A percentile compares a stretch with the other conserved stretches of the same genome.
These are phyloP conservation scores for Exophiala aquamarina DNA, from an alignment of 2,329 filamentous ascomycete genomes.

Conservation along the genomic window DNA sequence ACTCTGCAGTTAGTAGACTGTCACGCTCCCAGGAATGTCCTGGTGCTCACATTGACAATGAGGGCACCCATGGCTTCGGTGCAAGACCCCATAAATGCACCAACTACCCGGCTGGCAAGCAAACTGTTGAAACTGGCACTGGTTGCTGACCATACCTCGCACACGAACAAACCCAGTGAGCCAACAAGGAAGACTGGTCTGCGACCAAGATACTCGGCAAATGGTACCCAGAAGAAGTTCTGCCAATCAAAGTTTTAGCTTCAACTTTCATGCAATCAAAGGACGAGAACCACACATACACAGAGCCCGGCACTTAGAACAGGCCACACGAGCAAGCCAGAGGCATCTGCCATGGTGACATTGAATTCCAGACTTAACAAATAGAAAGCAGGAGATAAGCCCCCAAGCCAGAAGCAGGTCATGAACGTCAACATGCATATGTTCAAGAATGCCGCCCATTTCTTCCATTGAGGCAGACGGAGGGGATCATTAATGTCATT, in stretches of 20 bases:
- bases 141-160: slow-evolving; percentile 22
- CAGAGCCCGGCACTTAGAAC: slow-evolving; percentile 3
- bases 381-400: slow-evolving; percentile 8
- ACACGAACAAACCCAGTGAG: slow-evolving; percentile 34
- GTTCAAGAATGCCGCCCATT: slow-evolving; percentile 7
- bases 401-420: slow-evolving; percentile 4
- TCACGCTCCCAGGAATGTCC: background rate
- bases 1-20: background rate
- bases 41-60: slow-evolving; percentile 14
- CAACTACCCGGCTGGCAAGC: slow-evolving; percentile 3
- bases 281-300: slow-evolving; percentile 1
- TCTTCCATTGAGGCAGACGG: slow-evolving; percentile 9
- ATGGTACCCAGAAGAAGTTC: slow-evolving; percentile 14
- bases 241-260: background rate
- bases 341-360: background rate
- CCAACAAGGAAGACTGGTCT: slow-evolving; percentile 35
- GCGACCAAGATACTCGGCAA: slow-evolving; percentile 37
- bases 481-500: slow-evolving; percentile 32
- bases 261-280: background rate
- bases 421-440: slow-evolving; percentile 8
- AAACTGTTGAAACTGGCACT: slow-evolving; percentile 3
- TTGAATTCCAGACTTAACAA: slow-evolving; percentile 5
- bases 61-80: slow-evolving; percentile 9
- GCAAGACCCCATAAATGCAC: background rate
- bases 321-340: slow-evolving; percentile 5